Percentiles rank a stretch among this genome's conserved stretches.
These are phyloP conservation scores for Globisporangium cylindrosporum DNA, from an alignment of 352 stramenopile genomes.

Conservation along the genomic window DNA sequence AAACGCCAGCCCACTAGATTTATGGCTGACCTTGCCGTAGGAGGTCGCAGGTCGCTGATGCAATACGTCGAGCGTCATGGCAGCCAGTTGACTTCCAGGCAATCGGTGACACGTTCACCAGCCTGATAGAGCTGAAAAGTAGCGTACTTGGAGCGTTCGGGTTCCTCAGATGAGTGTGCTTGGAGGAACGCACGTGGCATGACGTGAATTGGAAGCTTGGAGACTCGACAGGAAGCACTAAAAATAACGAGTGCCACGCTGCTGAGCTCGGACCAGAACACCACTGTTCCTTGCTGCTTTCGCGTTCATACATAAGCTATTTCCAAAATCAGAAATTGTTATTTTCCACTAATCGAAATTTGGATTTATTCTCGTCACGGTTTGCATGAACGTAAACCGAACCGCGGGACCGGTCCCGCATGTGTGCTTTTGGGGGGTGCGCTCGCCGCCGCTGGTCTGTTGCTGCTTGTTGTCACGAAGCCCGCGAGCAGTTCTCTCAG, in stretches of 20 bases:
- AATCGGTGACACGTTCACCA: neutral
- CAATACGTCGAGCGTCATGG: conserved; percentile 37
- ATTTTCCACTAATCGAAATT: neutral
- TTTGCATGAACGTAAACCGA: neutral
- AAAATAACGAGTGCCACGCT: no score
- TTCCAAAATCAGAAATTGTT: neutral
- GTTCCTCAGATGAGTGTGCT: no score
- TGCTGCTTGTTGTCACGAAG: neutral
- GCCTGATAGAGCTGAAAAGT: neutral
- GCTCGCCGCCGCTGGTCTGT: neutral
- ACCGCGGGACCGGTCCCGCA: neutral
- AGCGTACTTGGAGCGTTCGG: no score
- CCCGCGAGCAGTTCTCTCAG: neutral
- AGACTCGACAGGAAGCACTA: no score
- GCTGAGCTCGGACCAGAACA: no score
- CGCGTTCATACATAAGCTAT: no score
- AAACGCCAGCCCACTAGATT: neutral
- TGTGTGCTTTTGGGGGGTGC: neutral
- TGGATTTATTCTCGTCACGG: neutral
- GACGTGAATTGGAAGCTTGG: no score
- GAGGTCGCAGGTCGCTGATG: conserved; percentile 12
- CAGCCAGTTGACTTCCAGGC: neutral
- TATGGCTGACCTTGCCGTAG: conserved; percentile 1
- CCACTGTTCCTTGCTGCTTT: no score
- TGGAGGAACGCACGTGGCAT: no score